Percentiles rank a stretch among this genome's conserved stretches.
Conservation (phyloP, 345 rosid species). For the Cardiospermum halicacabum region DNA sequence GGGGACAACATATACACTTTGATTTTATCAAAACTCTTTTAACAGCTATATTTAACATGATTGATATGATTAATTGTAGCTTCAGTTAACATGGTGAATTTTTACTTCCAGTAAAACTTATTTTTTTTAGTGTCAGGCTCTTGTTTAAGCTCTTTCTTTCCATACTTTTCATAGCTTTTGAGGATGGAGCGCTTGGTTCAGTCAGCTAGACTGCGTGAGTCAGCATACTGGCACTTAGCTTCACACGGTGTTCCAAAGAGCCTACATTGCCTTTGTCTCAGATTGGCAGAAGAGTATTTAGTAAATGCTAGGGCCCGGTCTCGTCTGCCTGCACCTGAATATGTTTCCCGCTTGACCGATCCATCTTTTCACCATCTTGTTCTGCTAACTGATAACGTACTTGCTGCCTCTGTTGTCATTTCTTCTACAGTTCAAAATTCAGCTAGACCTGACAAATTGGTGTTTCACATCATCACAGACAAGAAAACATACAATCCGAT, state of each 20-base stretch:
- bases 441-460: conserved; percentile 59
- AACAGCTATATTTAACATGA: neutral
- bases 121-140: neutral
- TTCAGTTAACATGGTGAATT: neutral
- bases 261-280: conserved; percentile 79
- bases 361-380: conserved; percentile 70
- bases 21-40: neutral
- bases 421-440: conserved; percentile 66
- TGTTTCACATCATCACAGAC: conserved; percentile 87
- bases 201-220: conserved; percentile 70
- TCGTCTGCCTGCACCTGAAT: conserved; percentile 77
- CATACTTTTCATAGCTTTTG: conserved; percentile 50
- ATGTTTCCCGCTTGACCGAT: conserved; percentile 57
- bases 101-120: neutral
- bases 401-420: conserved; percentile 86
- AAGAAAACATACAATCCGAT: conserved; percentile 87
- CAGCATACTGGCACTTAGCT: conserved; percentile 83
- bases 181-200: conserved; percentile 74
- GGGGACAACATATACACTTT: neutral
- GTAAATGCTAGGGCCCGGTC: conserved; percentile 74
- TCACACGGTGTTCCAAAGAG: conserved; percentile 84
- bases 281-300: conserved; percentile 83
- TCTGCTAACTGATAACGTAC: conserved; percentile 79
- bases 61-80: neutral
- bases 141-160: conserved; percentile 7